Evolutionary conservation across 2,329 filamentous ascomycete species (phyloP).

Genomic region (Macroventuria anomochaeta): DNA sequence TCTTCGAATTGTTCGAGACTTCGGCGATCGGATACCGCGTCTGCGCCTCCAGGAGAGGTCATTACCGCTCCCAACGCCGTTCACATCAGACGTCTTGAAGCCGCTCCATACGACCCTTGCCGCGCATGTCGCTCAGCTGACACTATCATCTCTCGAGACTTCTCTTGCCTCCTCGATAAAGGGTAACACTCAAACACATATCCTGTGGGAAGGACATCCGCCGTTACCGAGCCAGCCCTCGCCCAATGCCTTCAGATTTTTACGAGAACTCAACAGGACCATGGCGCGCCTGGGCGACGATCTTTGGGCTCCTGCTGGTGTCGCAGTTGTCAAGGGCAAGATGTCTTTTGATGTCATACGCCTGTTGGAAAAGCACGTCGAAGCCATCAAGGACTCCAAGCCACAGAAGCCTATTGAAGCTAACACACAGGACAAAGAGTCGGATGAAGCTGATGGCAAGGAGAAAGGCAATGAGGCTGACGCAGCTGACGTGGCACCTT

Average conservation of each 20-base stretch:
- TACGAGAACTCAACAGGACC: slow-evolving; percentile 67
- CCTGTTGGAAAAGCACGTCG: slow-evolving; percentile 44
- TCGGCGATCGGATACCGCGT: slow-evolving; percentile 63
- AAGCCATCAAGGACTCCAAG: slow-evolving; percentile 17
- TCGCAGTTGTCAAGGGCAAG: slow-evolving; percentile 66
- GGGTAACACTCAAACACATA: slow-evolving; percentile 64
- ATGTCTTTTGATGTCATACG: slow-evolving; percentile 60
- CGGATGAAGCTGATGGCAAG: neutral
- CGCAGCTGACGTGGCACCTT: slow-evolving; percentile 17
- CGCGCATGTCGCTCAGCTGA: slow-evolving; percentile 56
- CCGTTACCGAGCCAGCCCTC: slow-evolving; percentile 80
- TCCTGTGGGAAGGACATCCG: slow-evolving; percentile 81
- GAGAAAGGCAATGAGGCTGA: slow-evolving; percentile 17
- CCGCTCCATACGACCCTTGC: slow-evolving; percentile 70
- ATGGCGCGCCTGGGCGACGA: slow-evolving; percentile 79
- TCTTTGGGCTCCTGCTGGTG: slow-evolving; percentile 77
- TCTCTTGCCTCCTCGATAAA: slow-evolving; percentile 55
- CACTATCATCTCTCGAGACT: slow-evolving; percentile 53
- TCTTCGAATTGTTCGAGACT: slow-evolving; percentile 74
- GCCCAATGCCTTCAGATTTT: slow-evolving; percentile 72
- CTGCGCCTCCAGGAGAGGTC: slow-evolving; percentile 43
- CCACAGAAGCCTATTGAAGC: neutral
- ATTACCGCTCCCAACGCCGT: slow-evolving; percentile 33
- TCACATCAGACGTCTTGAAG: slow-evolving; percentile 62
- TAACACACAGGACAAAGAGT: neutral